These are phyloP conservation scores for Fraxinus angustifolia DNA, from an alignment of 305 asterid genomes.

Conservation along the genomic window DNA sequence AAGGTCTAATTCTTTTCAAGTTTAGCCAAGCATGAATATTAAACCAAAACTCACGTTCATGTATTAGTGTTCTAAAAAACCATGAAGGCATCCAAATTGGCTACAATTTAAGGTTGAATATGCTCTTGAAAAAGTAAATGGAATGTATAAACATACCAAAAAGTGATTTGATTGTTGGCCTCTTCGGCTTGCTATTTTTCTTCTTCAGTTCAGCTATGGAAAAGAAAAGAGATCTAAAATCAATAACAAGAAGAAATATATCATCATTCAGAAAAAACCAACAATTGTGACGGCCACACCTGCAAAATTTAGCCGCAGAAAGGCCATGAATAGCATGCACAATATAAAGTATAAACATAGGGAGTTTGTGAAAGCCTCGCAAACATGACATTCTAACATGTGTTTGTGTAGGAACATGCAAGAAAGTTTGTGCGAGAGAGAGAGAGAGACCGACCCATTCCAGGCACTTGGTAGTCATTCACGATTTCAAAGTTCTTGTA, in stretches of 20 bases:
- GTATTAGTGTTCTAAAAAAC: neutral
- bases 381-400: neutral
- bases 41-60: neutral
- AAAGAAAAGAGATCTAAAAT: conserved; percentile 11
- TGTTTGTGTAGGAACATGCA: neutral
- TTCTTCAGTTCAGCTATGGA: conserved; percentile 86
- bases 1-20: neutral
- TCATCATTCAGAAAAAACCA: neutral
- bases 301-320: neutral
- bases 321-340: neutral
- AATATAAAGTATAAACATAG: neutral
- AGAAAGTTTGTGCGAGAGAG: neutral
- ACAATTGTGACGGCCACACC: conserved; percentile 1
- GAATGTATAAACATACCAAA: conserved; percentile 56
- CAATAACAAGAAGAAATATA: neutral
- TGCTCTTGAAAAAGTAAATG: conserved; percentile 6
- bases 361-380: neutral
- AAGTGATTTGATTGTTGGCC: conserved; percentile 79
- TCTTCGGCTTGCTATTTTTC: conserved; percentile 70
- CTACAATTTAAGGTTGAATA: neutral
- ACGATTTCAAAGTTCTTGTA: conserved; percentile 95
- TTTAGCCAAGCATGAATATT: neutral
- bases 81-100: neutral
- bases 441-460: conserved; percentile 62
- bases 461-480: conserved; percentile 91